phyloP scores from a whole-genome alignment of 2,329 filamentous ascomycete genomes.

The Chaetomiaceae sp. region DNA sequence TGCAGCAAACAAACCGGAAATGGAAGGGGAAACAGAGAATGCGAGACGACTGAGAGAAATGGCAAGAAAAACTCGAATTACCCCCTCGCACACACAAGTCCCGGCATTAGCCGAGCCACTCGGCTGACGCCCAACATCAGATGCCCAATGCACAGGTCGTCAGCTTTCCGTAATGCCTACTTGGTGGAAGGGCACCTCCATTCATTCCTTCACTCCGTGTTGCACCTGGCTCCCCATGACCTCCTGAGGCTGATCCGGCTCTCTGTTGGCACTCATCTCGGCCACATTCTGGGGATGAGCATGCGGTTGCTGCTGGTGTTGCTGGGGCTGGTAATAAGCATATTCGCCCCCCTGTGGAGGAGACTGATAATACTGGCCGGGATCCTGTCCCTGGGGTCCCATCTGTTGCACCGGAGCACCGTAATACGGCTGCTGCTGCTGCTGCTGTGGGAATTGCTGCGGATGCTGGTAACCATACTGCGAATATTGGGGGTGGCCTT shows the following conservation, averaged over 20 bases:
- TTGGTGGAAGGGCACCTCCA: background rate
- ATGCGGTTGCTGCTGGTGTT: background rate
- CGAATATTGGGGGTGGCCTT: conserved; percentile 5
- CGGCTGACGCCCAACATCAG: too few relatives aligned
- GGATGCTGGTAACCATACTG: conserved; percentile 10
- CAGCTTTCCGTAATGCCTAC: too few relatives aligned
- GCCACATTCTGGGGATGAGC: background rate
- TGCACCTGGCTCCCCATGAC: conserved; percentile 12
- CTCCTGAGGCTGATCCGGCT: conserved; percentile 17
- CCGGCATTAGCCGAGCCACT: too few relatives aligned
- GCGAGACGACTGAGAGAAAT: too few relatives aligned
- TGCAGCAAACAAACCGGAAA: too few relatives aligned
- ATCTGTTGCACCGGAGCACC: too few relatives aligned
- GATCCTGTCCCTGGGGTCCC: conserved; percentile 2
- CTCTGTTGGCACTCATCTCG: conserved; percentile 16
- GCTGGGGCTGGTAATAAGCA: conserved; percentile 1
- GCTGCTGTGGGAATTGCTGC: conserved; percentile 6
- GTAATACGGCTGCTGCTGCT: background rate
- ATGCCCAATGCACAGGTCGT: too few relatives aligned
- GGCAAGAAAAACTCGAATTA: too few relatives aligned
- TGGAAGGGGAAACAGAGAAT: too few relatives aligned
- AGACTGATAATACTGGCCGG: conserved; percentile 3
- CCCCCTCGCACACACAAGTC: too few relatives aligned
- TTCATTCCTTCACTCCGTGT: background rate
- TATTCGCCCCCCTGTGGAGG: background rate